These are phyloP conservation scores for Trifolium dubium DNA, from an alignment of 306 rosid genomes.

Conservation along the genomic window DNA sequence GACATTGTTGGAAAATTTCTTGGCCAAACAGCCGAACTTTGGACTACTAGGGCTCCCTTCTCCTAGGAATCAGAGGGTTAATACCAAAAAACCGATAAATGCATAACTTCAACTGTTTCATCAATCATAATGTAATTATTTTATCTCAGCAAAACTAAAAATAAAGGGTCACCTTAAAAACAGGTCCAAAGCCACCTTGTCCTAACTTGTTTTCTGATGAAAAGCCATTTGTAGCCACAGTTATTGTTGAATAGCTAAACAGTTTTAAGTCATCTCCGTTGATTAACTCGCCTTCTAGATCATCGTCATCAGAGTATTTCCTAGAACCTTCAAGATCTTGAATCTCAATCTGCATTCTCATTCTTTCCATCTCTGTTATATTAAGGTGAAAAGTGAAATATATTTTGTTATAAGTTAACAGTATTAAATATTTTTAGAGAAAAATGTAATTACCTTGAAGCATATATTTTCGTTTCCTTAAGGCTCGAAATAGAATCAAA, in stretches of 20 bases:
- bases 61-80: no score
- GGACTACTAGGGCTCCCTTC: no score
- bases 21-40: no score
- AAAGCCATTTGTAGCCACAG: constrained; percentile 41
- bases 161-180: constrained; percentile 44
- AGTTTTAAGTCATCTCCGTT: constrained; percentile 23
- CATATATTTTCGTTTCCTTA: constrained; percentile 8
- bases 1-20: no score
- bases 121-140: background rate
- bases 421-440: no score
- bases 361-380: background rate
- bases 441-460: background rate
- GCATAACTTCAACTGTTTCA: background rate
- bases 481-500: background rate
- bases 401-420: background rate
- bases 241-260: constrained; percentile 37
- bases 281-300: background rate
- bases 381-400: background rate
- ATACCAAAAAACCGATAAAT: background rate
- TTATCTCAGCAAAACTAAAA: background rate
- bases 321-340: background rate
- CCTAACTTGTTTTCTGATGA: constrained; percentile 34
- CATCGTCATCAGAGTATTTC: background rate
- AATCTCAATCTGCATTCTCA: background rate
- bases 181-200: constrained; percentile 50